A percentile compares a stretch with the other conserved stretches of the same genome.
phyloP scores from a whole-genome alignment of 225 moss, liverwort and hornwort genomes.

The Sphagnum tenellum region DNA sequence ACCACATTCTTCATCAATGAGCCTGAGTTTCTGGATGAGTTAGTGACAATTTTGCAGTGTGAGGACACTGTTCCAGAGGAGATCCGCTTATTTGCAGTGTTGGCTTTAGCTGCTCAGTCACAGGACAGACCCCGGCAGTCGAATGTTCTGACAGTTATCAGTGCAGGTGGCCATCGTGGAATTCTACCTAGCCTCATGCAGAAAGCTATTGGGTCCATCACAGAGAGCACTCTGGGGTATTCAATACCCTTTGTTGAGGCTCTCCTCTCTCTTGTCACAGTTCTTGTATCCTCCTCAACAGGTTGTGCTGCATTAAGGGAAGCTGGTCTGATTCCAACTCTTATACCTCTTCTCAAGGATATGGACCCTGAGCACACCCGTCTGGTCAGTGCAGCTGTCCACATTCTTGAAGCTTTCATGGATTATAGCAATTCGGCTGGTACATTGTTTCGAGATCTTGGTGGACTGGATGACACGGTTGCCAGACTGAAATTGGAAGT shows the following conservation, averaged over 20 bases:
- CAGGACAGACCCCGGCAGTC: constrained; percentile 94
- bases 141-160: constrained; percentile 90
- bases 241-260: constrained; percentile 82
- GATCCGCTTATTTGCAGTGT: constrained; percentile 78
- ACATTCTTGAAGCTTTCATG: constrained; percentile 98
- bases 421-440: constrained; percentile 98
- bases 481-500: constrained; percentile 79
- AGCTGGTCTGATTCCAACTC: constrained; percentile 87
- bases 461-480: constrained; percentile 91
- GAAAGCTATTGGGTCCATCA: constrained; percentile 70
- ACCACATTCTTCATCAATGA: constrained; percentile 91
- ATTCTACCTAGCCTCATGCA: constrained; percentile 96
- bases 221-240: constrained; percentile 49
- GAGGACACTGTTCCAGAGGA: constrained; percentile 86
- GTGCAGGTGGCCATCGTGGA: constrained; percentile 95
- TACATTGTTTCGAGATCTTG: constrained; percentile 86
- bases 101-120: constrained; percentile 86
- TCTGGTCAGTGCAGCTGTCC: constrained; percentile 89
- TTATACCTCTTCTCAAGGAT: constrained; percentile 88
- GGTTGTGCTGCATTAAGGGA: constrained; percentile 89
- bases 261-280: constrained; percentile 77
- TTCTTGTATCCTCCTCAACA: constrained; percentile 88
- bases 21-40: constrained; percentile 91
- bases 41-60: constrained; percentile 78
- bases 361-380: constrained; percentile 73